phyloP scores from a whole-genome alignment of 768 basidiomycete genomes.

The Tephrocybe sp. region DNA sequence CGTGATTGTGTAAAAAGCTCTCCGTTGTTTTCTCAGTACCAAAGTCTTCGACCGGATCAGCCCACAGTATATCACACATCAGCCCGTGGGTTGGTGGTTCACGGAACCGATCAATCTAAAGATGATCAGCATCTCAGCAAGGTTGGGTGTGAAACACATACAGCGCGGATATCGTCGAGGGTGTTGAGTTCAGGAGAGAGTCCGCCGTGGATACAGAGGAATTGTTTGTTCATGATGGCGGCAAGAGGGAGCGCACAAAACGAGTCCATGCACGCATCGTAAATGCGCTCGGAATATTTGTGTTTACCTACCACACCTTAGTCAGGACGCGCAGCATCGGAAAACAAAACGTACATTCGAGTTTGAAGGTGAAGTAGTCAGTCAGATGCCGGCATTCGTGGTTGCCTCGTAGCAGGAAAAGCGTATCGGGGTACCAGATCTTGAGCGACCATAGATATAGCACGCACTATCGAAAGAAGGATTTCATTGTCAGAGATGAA shows the following conservation, averaged over 20 bases:
- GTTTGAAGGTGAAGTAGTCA: slow-evolving; percentile 98
- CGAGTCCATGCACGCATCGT: slow-evolving; percentile 97
- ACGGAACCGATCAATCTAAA: slow-evolving; percentile 93
- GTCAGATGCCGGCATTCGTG: slow-evolving; percentile 99
- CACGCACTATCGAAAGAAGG: slow-evolving; percentile 70
- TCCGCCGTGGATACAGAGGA: slow-evolving; percentile 97
- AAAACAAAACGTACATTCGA: slow-evolving; percentile 75
- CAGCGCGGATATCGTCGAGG: slow-evolving; percentile 89
- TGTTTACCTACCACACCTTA: slow-evolving; percentile 73
- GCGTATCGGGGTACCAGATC: slow-evolving; percentile 98
- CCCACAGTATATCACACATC: slow-evolving; percentile 99
- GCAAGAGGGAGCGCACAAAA: slow-evolving; percentile 95
- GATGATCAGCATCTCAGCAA: neutral
- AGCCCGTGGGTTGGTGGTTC: slow-evolving; percentile 97
- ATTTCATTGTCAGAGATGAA: slow-evolving; percentile 10
- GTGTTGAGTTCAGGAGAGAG: slow-evolving; percentile 94
- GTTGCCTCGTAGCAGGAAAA: slow-evolving; percentile 96
- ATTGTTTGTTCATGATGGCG: slow-evolving; percentile 99
- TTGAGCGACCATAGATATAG: slow-evolving; percentile 97
- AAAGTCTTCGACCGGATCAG: slow-evolving; percentile 97
- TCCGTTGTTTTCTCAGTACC: slow-evolving; percentile 91
- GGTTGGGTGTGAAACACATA: slow-evolving; percentile 37
- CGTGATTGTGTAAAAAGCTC: slow-evolving; percentile 93
- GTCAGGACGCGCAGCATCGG: neutral
- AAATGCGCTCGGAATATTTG: slow-evolving; percentile 96